These are phyloP conservation scores for Suaeda aralocaspica DNA, from an alignment of 148 eudicot genomes.

Conservation along the genomic window DNA sequence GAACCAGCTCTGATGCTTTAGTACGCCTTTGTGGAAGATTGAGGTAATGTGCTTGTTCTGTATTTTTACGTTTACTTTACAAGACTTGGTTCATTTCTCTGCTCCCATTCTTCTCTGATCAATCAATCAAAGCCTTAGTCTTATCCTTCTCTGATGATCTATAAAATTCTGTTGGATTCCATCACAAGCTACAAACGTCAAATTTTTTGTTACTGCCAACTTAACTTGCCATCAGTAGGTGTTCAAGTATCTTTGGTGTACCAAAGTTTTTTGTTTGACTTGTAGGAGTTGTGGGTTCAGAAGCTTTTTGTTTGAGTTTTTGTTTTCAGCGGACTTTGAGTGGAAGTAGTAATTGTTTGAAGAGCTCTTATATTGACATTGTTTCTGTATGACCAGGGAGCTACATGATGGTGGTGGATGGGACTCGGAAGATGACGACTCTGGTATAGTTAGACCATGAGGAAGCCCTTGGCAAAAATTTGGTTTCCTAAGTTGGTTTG, in stretches of 20 bases:
- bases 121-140: not conserved
- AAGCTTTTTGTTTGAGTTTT: not conserved
- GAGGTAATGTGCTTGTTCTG: slow-evolving; percentile 42
- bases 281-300: not conserved
- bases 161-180: too few relatives aligned
- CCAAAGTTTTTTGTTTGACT: not conserved
- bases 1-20: slow-evolving; percentile 89
- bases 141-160: too few relatives aligned
- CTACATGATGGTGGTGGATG: slow-evolving; percentile 37
- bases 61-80: not conserved
- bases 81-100: too few relatives aligned
- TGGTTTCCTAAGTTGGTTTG: not conserved
- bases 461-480: not conserved
- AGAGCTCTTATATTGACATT: not conserved
- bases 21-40: slow-evolving; percentile 84
- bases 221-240: not conserved
- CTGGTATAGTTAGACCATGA: slow-evolving; percentile 23
- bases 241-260: not conserved
- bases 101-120: too few relatives aligned
- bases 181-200: too few relatives aligned
- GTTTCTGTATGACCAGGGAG: slow-evolving; percentile 36
- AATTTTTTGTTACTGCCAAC: too few relatives aligned
- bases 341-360: not conserved
- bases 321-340: not conserved
- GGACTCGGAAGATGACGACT: slow-evolving; percentile 36